A percentile compares a stretch with the other conserved stretches of the same genome.
Evolutionary conservation across 306 rosid species (phyloP).

Genomic region (Heteromeles arbutifolia): DNA sequence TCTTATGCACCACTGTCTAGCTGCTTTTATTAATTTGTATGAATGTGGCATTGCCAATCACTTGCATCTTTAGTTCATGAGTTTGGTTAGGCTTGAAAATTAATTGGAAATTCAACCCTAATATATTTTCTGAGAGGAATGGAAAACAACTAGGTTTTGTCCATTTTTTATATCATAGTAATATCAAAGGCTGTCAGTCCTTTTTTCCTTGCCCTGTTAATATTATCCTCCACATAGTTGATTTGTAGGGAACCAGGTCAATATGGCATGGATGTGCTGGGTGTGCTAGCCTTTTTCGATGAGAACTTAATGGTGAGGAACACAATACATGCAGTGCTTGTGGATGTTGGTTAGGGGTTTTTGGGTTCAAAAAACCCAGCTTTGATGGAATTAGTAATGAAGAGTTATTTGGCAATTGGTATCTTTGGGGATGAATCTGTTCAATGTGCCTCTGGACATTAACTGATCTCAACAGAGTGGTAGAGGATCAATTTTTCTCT

Average conservation of each 20-base stretch:
- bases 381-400: not conserved
- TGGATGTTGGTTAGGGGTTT: not conserved
- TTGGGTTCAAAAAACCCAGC: not conserved
- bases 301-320: not conserved
- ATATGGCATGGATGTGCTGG: not conserved
- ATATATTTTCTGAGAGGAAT: too few relatives aligned
- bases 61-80: not conserved
- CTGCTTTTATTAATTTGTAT: not conserved
- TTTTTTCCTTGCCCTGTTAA: not conserved
- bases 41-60: not conserved
- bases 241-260: not conserved
- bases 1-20: not conserved
- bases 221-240: not conserved
- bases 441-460: not conserved
- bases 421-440: not conserved
- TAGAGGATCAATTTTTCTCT: too few relatives aligned
- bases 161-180: not conserved
- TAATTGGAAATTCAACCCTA: not conserved
- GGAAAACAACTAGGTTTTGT: too few relatives aligned
- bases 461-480: not conserved
- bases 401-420: not conserved
- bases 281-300: not conserved
- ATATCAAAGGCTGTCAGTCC: not conserved
- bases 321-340: not conserved
- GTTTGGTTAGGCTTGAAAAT: not conserved